These are phyloP conservation scores for Kwoniella sp. DNA, from an alignment of 768 basidiomycete species.

Conservation along the genomic window DNA sequence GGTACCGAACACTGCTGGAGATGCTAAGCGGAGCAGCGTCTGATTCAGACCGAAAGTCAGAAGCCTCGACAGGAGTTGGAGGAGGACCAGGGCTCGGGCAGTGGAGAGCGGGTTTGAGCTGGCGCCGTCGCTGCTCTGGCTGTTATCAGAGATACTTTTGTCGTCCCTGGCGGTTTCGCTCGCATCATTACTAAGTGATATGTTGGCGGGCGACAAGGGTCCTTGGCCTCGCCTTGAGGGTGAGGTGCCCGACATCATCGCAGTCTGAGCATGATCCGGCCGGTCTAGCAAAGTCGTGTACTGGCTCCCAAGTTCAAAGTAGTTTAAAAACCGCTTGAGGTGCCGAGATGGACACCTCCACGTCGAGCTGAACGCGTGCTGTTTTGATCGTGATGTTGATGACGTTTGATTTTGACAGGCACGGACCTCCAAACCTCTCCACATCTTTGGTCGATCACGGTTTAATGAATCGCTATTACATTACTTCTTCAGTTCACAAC, in stretches of 20 bases:
- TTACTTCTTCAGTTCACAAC: too few species aligned
- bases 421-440: not conserved
- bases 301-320: too few species aligned
- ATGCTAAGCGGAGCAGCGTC: conserved; percentile 75
- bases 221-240: too few species aligned
- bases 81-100: conserved; percentile 68
- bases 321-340: too few species aligned
- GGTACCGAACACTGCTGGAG: conserved; percentile 81
- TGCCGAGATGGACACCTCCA: not conserved
- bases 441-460: not conserved
- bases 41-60: conserved; percentile 91
- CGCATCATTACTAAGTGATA: too few species aligned
- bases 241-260: too few species aligned
- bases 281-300: too few species aligned
- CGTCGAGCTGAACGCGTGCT: not conserved
- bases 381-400: not conserved
- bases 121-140: too few species aligned
- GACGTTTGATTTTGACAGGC: not conserved
- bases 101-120: conserved; percentile 31
- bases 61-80: conserved; percentile 80
- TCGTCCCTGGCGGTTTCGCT: not conserved
- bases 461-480: not conserved
- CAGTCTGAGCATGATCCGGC: too few species aligned
- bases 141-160: too few species aligned
- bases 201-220: too few species aligned